Percentiles rank a stretch among this genome's conserved stretches.
Evolutionary conservation across 2,329 filamentous ascomycete genomes (phyloP).

Genomic region (Chaetomium strumarium): DNA sequence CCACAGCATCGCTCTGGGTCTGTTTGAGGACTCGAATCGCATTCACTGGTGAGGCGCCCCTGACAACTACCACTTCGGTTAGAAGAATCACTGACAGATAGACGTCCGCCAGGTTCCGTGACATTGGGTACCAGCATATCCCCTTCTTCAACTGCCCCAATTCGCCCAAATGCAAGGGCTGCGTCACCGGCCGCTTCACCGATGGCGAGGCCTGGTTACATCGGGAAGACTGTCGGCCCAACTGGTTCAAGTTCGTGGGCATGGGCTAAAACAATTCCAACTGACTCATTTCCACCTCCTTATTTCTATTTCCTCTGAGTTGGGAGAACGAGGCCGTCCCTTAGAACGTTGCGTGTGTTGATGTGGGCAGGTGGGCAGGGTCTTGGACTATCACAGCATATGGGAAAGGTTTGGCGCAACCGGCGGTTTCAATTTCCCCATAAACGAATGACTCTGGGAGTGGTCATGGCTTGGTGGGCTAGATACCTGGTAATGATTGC

Average conservation of each 20-base stretch:
- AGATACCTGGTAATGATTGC: not conserved
- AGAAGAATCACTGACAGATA: not conserved
- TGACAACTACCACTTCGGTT: not conserved
- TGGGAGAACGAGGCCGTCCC: no score
- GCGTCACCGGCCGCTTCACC: slow-evolving; percentile 79
- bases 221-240: slow-evolving; percentile 87
- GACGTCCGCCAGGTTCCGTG: slow-evolving; percentile 77
- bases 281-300: not conserved
- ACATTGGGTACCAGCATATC: slow-evolving; percentile 97
- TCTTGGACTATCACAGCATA: slow-evolving; percentile 19
- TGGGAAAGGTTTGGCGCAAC: slow-evolving; percentile 21
- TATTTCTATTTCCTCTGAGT: no score
- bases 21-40: slow-evolving; percentile 86
- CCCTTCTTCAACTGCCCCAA: slow-evolving; percentile 99
- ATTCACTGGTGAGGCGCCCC: slow-evolving; percentile 74
- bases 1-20: slow-evolving; percentile 83
- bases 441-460: slow-evolving; percentile 4
- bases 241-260: slow-evolving; percentile 94
- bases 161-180: slow-evolving; percentile 86
- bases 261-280: slow-evolving; percentile 63
- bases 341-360: slow-evolving; percentile 11
- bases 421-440: slow-evolving; percentile 6
- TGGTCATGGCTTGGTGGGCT: not conserved
- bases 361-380: not conserved
- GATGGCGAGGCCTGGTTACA: slow-evolving; percentile 81